A percentile compares a stretch with the other conserved stretches of the same genome.
Conservation (phyloP, 1,284 basidiomycete species). For the Athelia psychrophila region DNA sequence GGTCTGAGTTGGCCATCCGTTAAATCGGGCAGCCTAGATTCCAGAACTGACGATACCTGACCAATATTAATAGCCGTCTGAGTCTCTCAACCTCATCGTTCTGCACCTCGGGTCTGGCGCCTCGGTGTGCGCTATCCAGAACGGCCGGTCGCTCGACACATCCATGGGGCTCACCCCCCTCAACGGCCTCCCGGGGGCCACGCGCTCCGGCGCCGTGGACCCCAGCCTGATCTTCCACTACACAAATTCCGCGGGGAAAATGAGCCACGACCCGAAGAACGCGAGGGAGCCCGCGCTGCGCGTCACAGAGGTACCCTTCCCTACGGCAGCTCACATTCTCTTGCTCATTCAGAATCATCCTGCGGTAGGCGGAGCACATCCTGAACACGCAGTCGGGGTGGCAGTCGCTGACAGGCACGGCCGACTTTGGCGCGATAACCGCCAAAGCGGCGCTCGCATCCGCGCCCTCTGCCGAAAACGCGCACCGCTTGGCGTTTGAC, state of each 20-base stretch:
- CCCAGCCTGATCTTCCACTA: slow-evolving; percentile 87
- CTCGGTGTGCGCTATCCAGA: slow-evolving; percentile 70
- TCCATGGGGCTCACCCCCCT: slow-evolving; percentile 81
- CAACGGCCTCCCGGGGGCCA: slow-evolving; percentile 83
- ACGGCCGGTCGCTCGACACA: slow-evolving; percentile 76
- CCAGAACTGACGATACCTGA: neutral
- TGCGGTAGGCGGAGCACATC: slow-evolving; percentile 66
- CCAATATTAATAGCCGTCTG: slow-evolving; percentile 20
- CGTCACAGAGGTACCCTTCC: slow-evolving; percentile 49
- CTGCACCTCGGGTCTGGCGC: slow-evolving; percentile 87
- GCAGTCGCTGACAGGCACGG: slow-evolving; percentile 77
- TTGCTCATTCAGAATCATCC: no score
- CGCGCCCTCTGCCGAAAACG: slow-evolving; percentile 17
- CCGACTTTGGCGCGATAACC: slow-evolving; percentile 70
- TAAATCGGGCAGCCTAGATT: neutral
- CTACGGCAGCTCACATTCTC: no score
- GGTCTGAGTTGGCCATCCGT: slow-evolving; percentile 25
- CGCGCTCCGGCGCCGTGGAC: slow-evolving; percentile 79
- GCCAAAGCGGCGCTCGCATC: slow-evolving; percentile 27
- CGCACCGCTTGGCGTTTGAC: slow-evolving; percentile 61
- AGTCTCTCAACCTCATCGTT: slow-evolving; percentile 65
- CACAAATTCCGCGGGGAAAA: slow-evolving; percentile 56
- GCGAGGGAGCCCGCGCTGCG: slow-evolving; percentile 56
- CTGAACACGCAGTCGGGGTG: slow-evolving; percentile 75
- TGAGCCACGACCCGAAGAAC: slow-evolving; percentile 47